Percentiles rank a stretch among this genome's conserved stretches.
phyloP scores from a whole-genome alignment of 306 rosid species.

The Sechiopsis laciniata region DNA sequence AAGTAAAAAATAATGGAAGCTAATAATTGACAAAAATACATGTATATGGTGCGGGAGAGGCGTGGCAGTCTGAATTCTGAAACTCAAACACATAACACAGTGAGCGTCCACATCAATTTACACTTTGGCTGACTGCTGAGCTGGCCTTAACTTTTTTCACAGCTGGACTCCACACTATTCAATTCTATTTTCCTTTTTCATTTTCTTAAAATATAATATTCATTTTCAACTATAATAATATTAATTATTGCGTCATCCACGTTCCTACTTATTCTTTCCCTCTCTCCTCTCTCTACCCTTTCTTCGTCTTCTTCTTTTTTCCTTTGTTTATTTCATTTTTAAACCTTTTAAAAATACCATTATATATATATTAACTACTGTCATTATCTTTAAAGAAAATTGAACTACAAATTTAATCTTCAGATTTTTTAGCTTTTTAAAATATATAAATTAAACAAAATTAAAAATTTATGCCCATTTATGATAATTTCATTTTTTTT shows the following conservation, averaged over 20 bases:
- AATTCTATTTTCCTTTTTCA: background rate
- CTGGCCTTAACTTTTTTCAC: background rate
- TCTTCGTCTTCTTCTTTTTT: background rate
- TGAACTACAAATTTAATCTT: no score
- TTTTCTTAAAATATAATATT: background rate
- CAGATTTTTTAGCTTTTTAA: no score
- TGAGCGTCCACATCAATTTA: background rate
- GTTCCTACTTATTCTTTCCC: background rate
- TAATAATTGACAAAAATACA: no score
- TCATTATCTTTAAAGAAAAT: no score
- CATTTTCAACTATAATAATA: background rate
- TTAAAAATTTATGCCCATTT: no score
- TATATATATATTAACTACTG: no score
- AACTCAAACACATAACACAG: background rate
- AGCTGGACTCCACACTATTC: constrained; percentile 6
- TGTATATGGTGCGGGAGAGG: background rate
- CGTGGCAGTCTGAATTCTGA: background rate
- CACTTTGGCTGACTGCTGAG: background rate
- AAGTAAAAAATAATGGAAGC: no score
- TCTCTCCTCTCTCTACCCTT: background rate
- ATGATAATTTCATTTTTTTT: no score
- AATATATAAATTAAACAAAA: no score
- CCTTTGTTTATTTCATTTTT: no score
- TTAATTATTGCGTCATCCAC: constrained; percentile 20
- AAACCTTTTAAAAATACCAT: no score